These are phyloP conservation scores for Monascus ruber DNA, from an alignment of 2,329 filamentous ascomycete genomes.

Conservation along the genomic window DNA sequence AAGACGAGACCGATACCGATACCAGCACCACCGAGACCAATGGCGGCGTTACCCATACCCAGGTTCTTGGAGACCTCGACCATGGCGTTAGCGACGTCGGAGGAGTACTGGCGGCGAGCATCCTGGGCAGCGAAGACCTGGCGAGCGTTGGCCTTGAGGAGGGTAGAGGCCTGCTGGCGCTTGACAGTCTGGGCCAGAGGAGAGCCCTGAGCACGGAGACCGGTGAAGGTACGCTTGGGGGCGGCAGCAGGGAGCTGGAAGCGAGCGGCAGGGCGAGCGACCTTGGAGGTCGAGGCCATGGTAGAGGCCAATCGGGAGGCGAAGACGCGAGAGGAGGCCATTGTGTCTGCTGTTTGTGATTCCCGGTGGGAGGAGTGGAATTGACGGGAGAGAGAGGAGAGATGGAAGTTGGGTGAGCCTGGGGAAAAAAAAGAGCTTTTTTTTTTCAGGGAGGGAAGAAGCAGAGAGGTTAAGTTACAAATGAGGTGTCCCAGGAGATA, in stretches of 20 bases:
- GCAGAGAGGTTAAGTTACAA: too few relatives aligned
- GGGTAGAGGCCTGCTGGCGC: conserved; percentile 57
- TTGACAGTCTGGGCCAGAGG: conserved; percentile 51
- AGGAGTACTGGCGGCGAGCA: conserved; percentile 68
- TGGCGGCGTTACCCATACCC: conserved; percentile 79
- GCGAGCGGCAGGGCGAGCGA: conserved; percentile 64
- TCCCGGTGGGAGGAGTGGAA: conserved; percentile 25
- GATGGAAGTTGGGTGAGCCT: conserved; percentile 9
- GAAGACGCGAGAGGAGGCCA: conserved; percentile 67
- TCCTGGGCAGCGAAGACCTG: conserved; percentile 47
- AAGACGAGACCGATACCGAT: conserved; percentile 94
- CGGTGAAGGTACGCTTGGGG: conserved; percentile 59
- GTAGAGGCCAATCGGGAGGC: conserved; percentile 61
- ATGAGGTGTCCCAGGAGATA: too few relatives aligned
- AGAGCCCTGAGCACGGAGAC: conserved; percentile 29
- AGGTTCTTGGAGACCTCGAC: conserved; percentile 86
- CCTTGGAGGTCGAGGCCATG: conserved; percentile 61
- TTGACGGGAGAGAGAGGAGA: conserved; percentile 6
- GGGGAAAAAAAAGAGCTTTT: conserved; percentile 13
- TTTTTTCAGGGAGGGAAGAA: too few relatives aligned
- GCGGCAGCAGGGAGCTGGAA: conserved; percentile 47
- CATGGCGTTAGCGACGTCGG: conserved; percentile 74
- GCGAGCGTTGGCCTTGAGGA: conserved; percentile 56
- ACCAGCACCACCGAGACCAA: conserved; percentile 85
- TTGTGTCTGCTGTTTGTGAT: conserved; percentile 53